Evolutionary conservation across 2,329 filamentous ascomycete genomes (phyloP), one percentile per base, ranked within the genome.

Genomic region (Canariomyces notabilis): DNA sequence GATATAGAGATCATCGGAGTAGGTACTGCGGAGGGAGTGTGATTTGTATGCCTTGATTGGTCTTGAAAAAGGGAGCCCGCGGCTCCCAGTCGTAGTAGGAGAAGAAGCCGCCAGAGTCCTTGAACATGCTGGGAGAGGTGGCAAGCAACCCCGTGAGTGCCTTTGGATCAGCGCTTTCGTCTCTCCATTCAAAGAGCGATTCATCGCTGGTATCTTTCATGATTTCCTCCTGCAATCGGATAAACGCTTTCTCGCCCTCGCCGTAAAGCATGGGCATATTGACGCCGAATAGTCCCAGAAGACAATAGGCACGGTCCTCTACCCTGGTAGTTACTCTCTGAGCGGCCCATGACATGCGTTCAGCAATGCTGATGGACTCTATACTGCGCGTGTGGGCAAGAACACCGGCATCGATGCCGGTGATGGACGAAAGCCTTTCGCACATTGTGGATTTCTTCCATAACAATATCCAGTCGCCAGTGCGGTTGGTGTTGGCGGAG

Each of bases 211-310:
- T 39, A 7, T 31, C 15, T 12, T 35, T 40, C 39, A 50, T 37
- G n/a, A 50, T 50, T 15, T 47, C 40, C 35, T 50, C 38, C 29
- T 50, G 48, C 9, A 50, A 40, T 15, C 48, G 38, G 9, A 36
- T 29, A 20, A 50, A 50, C 1, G 48, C 48, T 15, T 47, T 50
- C 3, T n/a, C 35, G 12, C 37, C 32, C n/a, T 47, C 44, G 12
- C 44, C 44, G 3, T 47, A 47, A 0, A 47, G 38, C 44, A 47
- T 47, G 2, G 44, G 44, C 44, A 47, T 42, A 19, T 47, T 18
- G 5, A 47, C 23, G 2, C 22, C 22, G 32, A 47, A 47, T 11
- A 47, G n/a, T 14, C 44, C 44, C 16, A 47, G 32, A 19, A 47
- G 18, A 6, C 32, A 47, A 6, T 47, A 47, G 0, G 44, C 44